Evolutionary conservation across 257 asterid species (phyloP), one percentile per base, ranked within the genome.

Genomic region (Nicotiana knightiana): DNA sequence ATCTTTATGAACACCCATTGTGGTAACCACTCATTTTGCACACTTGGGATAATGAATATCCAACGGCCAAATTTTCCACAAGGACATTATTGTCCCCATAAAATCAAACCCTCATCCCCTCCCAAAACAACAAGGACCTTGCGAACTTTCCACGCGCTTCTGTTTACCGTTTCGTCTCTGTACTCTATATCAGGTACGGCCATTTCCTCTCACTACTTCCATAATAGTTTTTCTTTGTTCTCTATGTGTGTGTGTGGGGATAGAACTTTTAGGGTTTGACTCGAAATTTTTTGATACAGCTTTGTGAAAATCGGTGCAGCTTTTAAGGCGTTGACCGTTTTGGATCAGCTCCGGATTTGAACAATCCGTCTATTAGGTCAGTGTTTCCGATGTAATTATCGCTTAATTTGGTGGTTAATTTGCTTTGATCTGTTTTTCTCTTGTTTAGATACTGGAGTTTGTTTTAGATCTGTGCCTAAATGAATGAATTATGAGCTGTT

Each of bases 131-230:
- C 73, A 51, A 53, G 55, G 15, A 59, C 51, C 12, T 24, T 62
- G 46, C 55, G 62, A 32, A 30, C 33, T 84, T 82, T 86, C 82
- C 57, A 13, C 37, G 21, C 79, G 53, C 54, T 81, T 77, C 79
- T 73, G 8, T 48, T 73, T 73, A 26, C 43, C 62, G 79, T 73
- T 73, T 73, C 79, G 8, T 48, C 43, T 71, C 37, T 71, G 13
- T 71, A 43, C 59, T 43, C 3, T 12, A 21, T 11, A 73, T 64
- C 26, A 75, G 89, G 86, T 87, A 82, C 24, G 43, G 17, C 79
- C 3, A 3, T 35, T 26, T 18, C 51, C 43, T 82, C 82, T 15
- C 68, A 21, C 63, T 43, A 43, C 5, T 11, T 15, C 1, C 18
- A 53, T 15, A 53, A 13, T 71, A 21, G 1, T 10, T 11, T 43